Base-by-base conservation (phyloP, 441 rosid genomes). In the Jatropha multifida region DNA sequence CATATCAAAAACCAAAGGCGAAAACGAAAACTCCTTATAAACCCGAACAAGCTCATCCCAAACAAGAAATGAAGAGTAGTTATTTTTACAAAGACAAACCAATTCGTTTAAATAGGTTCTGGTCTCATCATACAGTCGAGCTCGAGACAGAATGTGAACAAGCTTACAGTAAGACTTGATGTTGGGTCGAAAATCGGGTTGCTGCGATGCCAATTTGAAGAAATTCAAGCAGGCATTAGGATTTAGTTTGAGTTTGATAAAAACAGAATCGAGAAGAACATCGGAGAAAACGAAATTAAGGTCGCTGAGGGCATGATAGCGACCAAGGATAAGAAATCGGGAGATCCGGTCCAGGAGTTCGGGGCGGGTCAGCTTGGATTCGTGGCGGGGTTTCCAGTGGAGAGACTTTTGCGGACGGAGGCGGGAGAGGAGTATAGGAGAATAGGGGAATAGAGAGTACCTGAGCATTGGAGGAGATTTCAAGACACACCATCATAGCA, bases 1-100 rank as follows among this genome's bases (percentile, higher is more conserved):
- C 94, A 95, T 93, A 79, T 95, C 99, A 46, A 95, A 95, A 56
- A 93, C 92, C 26, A 84, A 78, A 9, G 92, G 90, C 37, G 98
- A 88, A 76, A 88, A 93, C 1, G 63, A 63, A 64, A 87, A 90
- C 0, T 85, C 94, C 80, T 81, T 75, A 73, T 82, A 89, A 78
- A 84, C 77, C 52, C 85, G 66, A 74, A 88, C 89, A 11, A 90
- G 87, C 81, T 92, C 97, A 58, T 78, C 83, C 96, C 94, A 90
- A 7, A 88, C 81, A 54, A 86, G 65, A 75, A 77, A 85, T 0
- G 83, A 76, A n/a, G 82, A 80, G 77, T 83, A 74, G 66, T 80
- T 81, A 74, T 83, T 86, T 85, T 80, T 79, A 79, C 87, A 85
- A 11, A 88, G 80, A 74, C 75, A 78, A 69, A 88, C 88, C 78